These are phyloP conservation scores for Dactylonectria macrodidyma DNA, from an alignment of 2,329 filamentous ascomycete species.

Conservation along the genomic window DNA sequence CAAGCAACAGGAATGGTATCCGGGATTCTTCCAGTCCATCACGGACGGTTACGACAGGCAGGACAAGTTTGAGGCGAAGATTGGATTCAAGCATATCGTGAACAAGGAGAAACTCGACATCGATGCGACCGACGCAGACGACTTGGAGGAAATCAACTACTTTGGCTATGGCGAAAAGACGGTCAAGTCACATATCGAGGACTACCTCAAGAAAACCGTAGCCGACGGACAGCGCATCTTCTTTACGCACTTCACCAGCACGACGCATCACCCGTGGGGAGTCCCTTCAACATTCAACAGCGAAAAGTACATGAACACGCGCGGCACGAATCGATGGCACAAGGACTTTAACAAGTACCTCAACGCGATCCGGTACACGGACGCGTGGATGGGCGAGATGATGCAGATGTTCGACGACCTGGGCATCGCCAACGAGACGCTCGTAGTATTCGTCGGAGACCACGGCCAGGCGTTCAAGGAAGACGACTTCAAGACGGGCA, in stretches of 20 bases:
- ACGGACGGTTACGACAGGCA: constrained; percentile 55
- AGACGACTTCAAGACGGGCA: constrained; percentile 49
- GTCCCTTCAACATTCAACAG: constrained; percentile 39
- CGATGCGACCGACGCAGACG: constrained; percentile 32
- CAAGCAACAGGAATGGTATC: constrained; percentile 51
- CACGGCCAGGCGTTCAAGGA: constrained; percentile 55
- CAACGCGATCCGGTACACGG: constrained; percentile 52
- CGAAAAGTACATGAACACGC: constrained; percentile 34
- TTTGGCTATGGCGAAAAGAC: constrained; percentile 53
- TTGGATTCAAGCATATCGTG: constrained; percentile 52
- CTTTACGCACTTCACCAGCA: constrained; percentile 55
- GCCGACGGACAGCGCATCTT: constrained; percentile 53
- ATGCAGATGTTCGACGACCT: constrained; percentile 51
- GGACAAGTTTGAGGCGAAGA: constrained; percentile 49
- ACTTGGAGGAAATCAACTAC: constrained; percentile 49
- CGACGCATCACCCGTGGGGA: constrained; percentile 53
- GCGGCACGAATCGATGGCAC: constrained; percentile 46
- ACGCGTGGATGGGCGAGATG: constrained; percentile 52
- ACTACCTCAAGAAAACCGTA: constrained; percentile 49
- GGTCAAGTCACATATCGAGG: constrained; percentile 50
- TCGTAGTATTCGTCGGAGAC: constrained; percentile 53
- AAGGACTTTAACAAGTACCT: constrained; percentile 53
- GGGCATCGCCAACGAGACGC: constrained; percentile 53
- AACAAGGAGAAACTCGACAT: constrained; percentile 47
- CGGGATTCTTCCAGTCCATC: constrained; percentile 54